These are phyloP conservation scores for Saraca asoca DNA, from an alignment of 331 rosid species.

Conservation along the genomic window DNA sequence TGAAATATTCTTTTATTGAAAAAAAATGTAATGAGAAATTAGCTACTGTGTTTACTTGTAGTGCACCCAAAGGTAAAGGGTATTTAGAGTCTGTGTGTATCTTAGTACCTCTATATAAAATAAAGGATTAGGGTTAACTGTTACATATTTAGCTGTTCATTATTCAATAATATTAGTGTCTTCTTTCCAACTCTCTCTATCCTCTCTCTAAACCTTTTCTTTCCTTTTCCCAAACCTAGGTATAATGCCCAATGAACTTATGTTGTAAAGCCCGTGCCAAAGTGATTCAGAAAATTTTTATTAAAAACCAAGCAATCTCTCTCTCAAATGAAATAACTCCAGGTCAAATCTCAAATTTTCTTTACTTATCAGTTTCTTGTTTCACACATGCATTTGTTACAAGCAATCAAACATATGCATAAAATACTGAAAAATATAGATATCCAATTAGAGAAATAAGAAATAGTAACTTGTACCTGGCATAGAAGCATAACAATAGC, in stretches of 20 bases:
- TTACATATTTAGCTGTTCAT: too few species aligned
- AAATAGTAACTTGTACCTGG: conserved; percentile 61
- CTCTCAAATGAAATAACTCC: conserved; percentile 1
- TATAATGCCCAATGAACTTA: neutral
- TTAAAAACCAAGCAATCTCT: too few species aligned
- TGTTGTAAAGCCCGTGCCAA: neutral
- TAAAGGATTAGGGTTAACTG: too few species aligned
- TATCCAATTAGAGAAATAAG: conserved; percentile 25
- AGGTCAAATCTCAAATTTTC: conserved; percentile 3
- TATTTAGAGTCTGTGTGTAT: too few species aligned
- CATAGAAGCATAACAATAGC: conserved; percentile 85
- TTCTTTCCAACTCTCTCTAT: too few species aligned
- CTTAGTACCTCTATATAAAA: too few species aligned
- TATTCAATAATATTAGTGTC: too few species aligned
- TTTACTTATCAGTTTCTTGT: conserved; percentile 11
- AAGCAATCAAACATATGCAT: conserved; percentile 9
- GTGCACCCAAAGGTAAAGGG: too few species aligned
- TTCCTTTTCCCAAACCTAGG: neutral
- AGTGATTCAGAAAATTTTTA: neutral
- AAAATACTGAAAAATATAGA: neutral
- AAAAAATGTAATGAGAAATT: too few species aligned
- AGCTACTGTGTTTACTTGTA: too few species aligned
- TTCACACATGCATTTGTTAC: conserved; percentile 11
- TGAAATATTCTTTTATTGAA: too few species aligned
- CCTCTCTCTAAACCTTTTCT: too few species aligned